These are phyloP conservation scores for Tetratostichococcus sp. DNA, from an alignment of 139 green algal species.

Conservation along the genomic window DNA sequence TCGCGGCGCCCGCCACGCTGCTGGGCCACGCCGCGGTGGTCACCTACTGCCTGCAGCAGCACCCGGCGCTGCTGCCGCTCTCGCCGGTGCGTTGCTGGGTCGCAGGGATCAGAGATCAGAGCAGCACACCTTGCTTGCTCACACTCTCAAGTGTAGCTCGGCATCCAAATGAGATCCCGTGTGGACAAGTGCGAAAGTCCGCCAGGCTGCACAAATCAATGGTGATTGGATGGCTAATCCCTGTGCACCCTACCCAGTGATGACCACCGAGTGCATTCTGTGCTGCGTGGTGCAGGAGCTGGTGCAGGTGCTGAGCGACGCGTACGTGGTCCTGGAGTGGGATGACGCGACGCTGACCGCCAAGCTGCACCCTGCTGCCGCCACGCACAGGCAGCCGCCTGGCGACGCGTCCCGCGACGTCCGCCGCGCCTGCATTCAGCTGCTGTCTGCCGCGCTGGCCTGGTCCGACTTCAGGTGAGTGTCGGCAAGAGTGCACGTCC, in stretches of 20 bases:
- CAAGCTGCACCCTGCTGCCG: slow-evolving; percentile 5
- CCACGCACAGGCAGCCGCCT: slow-evolving; percentile 1
- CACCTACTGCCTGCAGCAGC: slow-evolving; percentile 47
- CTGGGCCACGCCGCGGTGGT: slow-evolving; percentile 38
- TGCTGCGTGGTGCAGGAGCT: slow-evolving; percentile 32
- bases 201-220: too few relatives aligned
- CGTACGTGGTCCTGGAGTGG: slow-evolving; percentile 44
- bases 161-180: too few relatives aligned
- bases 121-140: too few relatives aligned
- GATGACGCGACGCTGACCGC: slow-evolving; percentile 35
- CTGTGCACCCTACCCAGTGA: too few relatives aligned
- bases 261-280: too few relatives aligned
- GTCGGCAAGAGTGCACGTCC: neutral
- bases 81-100: slow-evolving; percentile 2
- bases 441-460: slow-evolving; percentile 68
- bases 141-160: too few relatives aligned
- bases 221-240: too few relatives aligned
- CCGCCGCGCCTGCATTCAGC: slow-evolving; percentile 68
- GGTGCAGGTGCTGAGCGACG: slow-evolving; percentile 44
- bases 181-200: too few relatives aligned
- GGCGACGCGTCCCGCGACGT: slow-evolving; percentile 39
- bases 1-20: slow-evolving; percentile 42
- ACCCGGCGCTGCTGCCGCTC: slow-evolving; percentile 33
- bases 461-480: slow-evolving; percentile 60
- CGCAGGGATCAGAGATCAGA: too few relatives aligned